These are phyloP conservation scores for Boletus pseudopeckii DNA, from an alignment of 768 basidiomycete species.

Conservation along the genomic window DNA sequence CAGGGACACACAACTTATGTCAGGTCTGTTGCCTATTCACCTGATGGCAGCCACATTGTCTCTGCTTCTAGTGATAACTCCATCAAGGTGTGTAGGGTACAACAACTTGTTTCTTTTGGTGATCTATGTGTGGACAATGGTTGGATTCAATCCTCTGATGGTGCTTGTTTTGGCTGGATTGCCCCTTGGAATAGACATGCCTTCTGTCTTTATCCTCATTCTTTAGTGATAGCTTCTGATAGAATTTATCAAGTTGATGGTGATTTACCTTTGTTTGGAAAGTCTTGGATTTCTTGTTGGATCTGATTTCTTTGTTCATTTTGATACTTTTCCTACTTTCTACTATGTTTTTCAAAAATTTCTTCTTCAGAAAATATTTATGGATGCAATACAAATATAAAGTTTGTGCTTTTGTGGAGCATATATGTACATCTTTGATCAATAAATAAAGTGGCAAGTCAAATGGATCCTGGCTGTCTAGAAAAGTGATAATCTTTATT, in stretches of 20 bases:
- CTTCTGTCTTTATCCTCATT: not conserved
- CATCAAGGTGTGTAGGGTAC: constrained; percentile 1
- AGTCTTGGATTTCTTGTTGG: constrained; percentile 1
- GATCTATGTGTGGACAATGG: not conserved
- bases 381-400: too few species aligned
- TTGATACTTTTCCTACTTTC: not conserved
- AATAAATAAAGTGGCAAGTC: too few species aligned
- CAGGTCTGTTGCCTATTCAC: constrained; percentile 3
- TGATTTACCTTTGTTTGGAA: not conserved
- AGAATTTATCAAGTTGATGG: not conserved
- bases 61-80: not conserved
- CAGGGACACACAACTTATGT: constrained; percentile 3
- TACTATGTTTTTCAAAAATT: not conserved
- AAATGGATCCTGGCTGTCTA: too few species aligned
- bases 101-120: not conserved
- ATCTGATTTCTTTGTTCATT: not conserved
- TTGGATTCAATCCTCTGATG: constrained; percentile 9
- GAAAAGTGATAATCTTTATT: too few species aligned
- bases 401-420: too few species aligned
- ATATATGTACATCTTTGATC: too few species aligned
- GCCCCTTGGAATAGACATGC: constrained; percentile 4
- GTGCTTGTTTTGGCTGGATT: constrained; percentile 1
- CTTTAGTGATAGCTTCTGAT: not conserved
- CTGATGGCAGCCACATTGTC: not conserved
- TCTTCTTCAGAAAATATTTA: too few species aligned